These are phyloP conservation scores for Tetragonia tetragonoides DNA, from an alignment of 148 eudicot genomes.

Conservation along the genomic window DNA sequence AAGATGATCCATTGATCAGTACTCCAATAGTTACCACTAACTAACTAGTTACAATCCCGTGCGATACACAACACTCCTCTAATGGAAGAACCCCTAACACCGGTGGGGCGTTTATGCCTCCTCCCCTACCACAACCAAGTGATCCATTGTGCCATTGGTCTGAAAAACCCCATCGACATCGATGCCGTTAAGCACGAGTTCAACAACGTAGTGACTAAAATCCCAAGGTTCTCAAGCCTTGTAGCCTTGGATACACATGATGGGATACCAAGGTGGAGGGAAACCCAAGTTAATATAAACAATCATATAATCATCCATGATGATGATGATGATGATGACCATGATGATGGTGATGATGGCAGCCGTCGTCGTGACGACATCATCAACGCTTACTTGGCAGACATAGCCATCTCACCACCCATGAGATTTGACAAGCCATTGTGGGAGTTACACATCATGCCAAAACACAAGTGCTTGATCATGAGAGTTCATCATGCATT, in stretches of 20 bases:
- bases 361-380: slow-evolving; percentile 42
- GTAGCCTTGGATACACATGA: slow-evolving; percentile 30
- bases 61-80: too few species aligned
- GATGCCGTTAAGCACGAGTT: slow-evolving; percentile 33
- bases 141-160: slow-evolving; percentile 42
- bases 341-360: too few species aligned
- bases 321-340: not conserved
- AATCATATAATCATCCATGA: slow-evolving; percentile 44
- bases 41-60: too few species aligned
- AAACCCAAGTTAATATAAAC: slow-evolving; percentile 42
- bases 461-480: slow-evolving; percentile 38
- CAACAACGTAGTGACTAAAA: slow-evolving; percentile 39
- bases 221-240: slow-evolving; percentile 64
- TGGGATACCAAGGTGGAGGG: slow-evolving; percentile 49
- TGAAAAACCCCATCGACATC: slow-evolving; percentile 34
- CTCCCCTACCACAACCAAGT: slow-evolving; percentile 49
- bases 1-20: too few species aligned
- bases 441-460: slow-evolving; percentile 66
- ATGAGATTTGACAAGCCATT: slow-evolving; percentile 53
- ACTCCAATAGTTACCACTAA: too few species aligned
- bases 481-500: slow-evolving; percentile 65
- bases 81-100: slow-evolving; percentile 28
- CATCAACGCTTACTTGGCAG: slow-evolving; percentile 44
- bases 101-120: slow-evolving; percentile 25
- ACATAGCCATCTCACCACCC: slow-evolving; percentile 50